Conservation (phyloP, 2,329 filamentous ascomycete genomes). For the Claviceps pusilla region DNA sequence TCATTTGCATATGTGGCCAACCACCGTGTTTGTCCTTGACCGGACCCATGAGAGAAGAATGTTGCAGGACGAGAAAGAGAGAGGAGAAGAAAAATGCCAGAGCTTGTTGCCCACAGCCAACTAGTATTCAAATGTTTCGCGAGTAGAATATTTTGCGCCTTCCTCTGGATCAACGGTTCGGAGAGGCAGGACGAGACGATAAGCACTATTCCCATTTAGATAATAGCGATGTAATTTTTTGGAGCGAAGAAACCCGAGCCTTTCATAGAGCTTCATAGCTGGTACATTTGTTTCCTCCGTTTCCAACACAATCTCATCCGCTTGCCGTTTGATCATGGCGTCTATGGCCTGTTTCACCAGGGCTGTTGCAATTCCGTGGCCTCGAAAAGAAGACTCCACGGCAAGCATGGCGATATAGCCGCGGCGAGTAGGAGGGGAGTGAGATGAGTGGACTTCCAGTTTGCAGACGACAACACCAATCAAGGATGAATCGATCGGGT, state of each 20-base stretch:
- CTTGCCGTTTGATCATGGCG: slow-evolving; percentile 68
- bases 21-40: neutral
- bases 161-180: slow-evolving; percentile 36
- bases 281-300: slow-evolving; percentile 87
- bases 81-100: neutral
- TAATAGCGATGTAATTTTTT: slow-evolving; percentile 94
- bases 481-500: slow-evolving; percentile 47
- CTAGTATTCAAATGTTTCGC: slow-evolving; percentile 10
- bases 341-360: slow-evolving; percentile 85
- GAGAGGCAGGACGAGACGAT: slow-evolving; percentile 69
- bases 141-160: slow-evolving; percentile 21
- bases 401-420: slow-evolving; percentile 99
- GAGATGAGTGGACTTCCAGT: slow-evolving; percentile 74
- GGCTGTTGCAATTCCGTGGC: slow-evolving; percentile 73
- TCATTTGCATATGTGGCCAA: neutral
- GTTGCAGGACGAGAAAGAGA: neutral
- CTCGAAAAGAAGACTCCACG: slow-evolving; percentile 65
- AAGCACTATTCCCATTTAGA: slow-evolving; percentile 89
- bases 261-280: slow-evolving; percentile 84
- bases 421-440: slow-evolving; percentile 56
- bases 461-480: slow-evolving; percentile 92
- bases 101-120: neutral
- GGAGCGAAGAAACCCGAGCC: slow-evolving; percentile 77
- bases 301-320: slow-evolving; percentile 90
- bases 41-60: neutral